These are phyloP conservation scores for Tephrocybe rancida DNA, from an alignment of 768 basidiomycete species.

Conservation along the genomic window DNA sequence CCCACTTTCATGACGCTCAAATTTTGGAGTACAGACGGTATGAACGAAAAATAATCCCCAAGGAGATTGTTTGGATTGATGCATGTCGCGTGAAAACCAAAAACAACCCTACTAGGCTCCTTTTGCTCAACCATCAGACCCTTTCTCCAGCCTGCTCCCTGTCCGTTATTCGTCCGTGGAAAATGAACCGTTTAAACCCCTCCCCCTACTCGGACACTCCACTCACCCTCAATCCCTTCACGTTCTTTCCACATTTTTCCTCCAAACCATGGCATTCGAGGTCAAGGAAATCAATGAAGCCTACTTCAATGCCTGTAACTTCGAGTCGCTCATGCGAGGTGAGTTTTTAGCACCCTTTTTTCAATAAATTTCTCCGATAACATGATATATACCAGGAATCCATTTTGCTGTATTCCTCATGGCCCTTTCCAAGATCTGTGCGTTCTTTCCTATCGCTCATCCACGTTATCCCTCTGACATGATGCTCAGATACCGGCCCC, in stretches of 20 bases:
- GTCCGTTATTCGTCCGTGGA: no score
- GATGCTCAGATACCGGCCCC: constrained; percentile 13
- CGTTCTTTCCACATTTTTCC: not conserved
- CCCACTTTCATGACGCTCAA: no score
- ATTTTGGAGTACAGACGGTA: no score
- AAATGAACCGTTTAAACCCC: not conserved
- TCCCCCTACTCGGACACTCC: not conserved
- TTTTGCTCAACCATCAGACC: no score
- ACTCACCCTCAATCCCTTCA: not conserved
- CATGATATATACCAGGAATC: constrained; percentile 7
- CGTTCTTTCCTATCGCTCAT: not conserved
- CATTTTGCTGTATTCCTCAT: constrained; percentile 15
- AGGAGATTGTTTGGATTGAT: no score
- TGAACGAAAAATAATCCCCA: no score
- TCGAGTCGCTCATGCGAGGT: constrained; percentile 21
- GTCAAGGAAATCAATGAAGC: constrained; percentile 18
- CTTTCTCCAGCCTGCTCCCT: no score
- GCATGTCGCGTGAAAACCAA: no score
- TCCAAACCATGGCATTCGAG: constrained; percentile 7
- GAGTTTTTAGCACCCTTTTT: not conserved
- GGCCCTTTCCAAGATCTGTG: constrained; percentile 18
- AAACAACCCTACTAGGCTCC: no score
- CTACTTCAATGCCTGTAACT: constrained; percentile 20
- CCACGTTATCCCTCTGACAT: not conserved
- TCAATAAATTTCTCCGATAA: not conserved